Percentiles rank a stretch among this genome's conserved stretches.
Evolutionary conservation across 495 filamentous ascomycete species (phyloP).

Genomic region (Annulohypoxylon nitens): DNA sequence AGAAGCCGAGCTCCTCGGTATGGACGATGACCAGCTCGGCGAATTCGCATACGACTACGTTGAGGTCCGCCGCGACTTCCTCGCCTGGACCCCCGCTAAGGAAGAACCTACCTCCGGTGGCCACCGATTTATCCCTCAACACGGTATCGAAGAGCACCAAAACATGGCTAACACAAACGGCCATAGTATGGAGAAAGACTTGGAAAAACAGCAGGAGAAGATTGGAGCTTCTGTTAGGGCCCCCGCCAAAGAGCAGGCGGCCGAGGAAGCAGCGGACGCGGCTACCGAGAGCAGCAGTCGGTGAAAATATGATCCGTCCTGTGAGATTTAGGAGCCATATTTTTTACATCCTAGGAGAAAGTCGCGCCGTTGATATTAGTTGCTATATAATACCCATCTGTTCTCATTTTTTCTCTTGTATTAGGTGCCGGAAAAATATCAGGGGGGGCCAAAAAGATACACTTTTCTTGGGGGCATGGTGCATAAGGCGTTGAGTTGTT

Average conservation of each 20-base stretch:
- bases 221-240: conserved; percentile 38
- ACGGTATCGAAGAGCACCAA: conserved; percentile 85
- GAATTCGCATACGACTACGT: conserved; percentile 99
- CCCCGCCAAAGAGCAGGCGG: conserved; percentile 43
- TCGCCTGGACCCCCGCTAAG: conserved; percentile 95
- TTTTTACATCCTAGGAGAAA: not conserved
- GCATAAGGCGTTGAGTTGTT: conserved; percentile 15
- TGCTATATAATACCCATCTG: conserved; percentile 37
- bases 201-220: conserved; percentile 47
- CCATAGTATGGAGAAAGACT: conserved; percentile 31
- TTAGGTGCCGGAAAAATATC: conserved; percentile 10
- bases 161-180: conserved; percentile 67
- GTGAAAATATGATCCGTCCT: not conserved
- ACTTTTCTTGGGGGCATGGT: conserved; percentile 12
- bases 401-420: conserved; percentile 8
- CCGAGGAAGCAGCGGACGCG: conserved; percentile 26
- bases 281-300: conserved; percentile 24
- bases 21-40: conserved; percentile 99
- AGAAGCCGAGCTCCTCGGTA: conserved; percentile 96
- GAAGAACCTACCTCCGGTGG: conserved; percentile 74
- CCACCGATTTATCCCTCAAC: conserved; percentile 75
- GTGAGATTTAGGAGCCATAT: not conserved
- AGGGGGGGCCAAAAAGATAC: conserved; percentile 7
- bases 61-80: conserved; percentile 95
- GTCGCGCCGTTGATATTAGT: not conserved